Evolutionary conservation across 305 asterid genomes (phyloP).

Genomic region (Euphrasia arctica): DNA sequence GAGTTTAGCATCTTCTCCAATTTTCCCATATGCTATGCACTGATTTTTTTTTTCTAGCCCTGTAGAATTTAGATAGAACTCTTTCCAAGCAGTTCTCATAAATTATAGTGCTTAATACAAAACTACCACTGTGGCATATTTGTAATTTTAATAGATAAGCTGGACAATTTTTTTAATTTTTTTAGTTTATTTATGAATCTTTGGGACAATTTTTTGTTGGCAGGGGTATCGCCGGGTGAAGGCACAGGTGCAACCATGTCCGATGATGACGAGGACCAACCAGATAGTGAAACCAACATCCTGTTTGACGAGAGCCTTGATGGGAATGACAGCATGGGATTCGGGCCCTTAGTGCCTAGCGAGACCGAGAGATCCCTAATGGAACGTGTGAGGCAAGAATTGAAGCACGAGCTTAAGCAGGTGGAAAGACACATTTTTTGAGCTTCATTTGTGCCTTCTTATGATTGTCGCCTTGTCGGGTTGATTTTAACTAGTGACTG

Average conservation of each 20-base stretch:
- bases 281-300: slow-evolving; percentile 56
- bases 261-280: slow-evolving; percentile 80
- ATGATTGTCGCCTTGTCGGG: neutral
- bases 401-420: slow-evolving; percentile 85
- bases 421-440: slow-evolving; percentile 24
- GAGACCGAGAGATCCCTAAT: slow-evolving; percentile 81
- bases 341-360: slow-evolving; percentile 76
- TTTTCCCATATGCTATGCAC: too few relatives aligned
- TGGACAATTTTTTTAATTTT: neutral
- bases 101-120: neutral
- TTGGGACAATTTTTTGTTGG: slow-evolving; percentile 13
- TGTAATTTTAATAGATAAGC: neutral
- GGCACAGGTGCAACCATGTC: slow-evolving; percentile 91
- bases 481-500: neutral
- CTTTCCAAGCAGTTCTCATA: neutral
- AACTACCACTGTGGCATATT: neutral
- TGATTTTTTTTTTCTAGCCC: too few relatives aligned
- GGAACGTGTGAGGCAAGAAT: slow-evolving; percentile 83
- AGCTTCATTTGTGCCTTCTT: neutral
- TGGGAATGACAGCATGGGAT: slow-evolving; percentile 68
- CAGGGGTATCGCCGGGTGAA: slow-evolving; percentile 83
- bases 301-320: slow-evolving; percentile 73
- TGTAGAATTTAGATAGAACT: neutral
- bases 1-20: too few relatives aligned
- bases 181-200: neutral